phyloP scores from a whole-genome alignment of 2,329 filamentous ascomycete species.

The Esteya vermicola region DNA sequence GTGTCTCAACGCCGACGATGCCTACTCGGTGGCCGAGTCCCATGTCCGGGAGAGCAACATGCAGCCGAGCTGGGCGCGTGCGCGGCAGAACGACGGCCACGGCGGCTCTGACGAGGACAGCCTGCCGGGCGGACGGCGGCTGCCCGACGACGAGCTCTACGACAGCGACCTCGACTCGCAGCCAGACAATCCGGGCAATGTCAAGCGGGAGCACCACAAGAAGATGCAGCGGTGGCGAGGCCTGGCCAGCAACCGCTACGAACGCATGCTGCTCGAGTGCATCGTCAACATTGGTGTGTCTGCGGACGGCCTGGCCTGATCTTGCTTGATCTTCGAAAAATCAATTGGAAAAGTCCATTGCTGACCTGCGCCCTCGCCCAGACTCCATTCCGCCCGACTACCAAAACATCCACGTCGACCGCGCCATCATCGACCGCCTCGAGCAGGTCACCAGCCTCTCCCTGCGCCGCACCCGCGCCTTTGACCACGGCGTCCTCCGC shows the following conservation, averaged over 20 bases:
- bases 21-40: not conserved
- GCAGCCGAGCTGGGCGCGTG: not conserved
- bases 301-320: not conserved
- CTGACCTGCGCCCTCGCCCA: too few species aligned
- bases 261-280: not conserved
- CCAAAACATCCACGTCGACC: not conserved
- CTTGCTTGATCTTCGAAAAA: not conserved
- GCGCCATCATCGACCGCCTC: not conserved
- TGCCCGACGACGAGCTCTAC: not conserved
- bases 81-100: not conserved
- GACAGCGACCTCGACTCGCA: not conserved
- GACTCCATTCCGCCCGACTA: not conserved
- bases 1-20: not conserved
- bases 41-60: not conserved
- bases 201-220: not conserved
- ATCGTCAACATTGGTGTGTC: not conserved
- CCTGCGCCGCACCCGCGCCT: constrained; percentile 2
- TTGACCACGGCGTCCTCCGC: constrained; percentile 11
- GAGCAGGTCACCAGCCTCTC: not conserved
- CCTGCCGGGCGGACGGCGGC: not conserved
- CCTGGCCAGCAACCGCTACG: not conserved
- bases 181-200: not conserved
- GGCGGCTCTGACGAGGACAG: not conserved
- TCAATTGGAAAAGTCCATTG: too few species aligned
- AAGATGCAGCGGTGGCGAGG: not conserved